Evolutionary conservation across 306 rosid species (phyloP).

Genomic region (Gillenia trifoliata): DNA sequence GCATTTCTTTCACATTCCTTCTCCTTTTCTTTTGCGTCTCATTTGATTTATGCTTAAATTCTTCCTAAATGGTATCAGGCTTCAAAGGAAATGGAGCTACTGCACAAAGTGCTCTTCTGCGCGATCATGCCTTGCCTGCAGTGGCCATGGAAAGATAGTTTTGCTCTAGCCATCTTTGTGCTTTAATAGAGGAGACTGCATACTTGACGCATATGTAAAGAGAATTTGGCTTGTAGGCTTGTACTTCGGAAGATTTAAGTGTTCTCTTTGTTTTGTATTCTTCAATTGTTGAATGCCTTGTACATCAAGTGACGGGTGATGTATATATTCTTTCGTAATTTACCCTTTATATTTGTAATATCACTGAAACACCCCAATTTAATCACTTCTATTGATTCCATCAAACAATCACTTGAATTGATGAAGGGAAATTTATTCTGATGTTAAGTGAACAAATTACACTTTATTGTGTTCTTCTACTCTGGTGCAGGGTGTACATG

Average conservation of each 20-base stretch:
- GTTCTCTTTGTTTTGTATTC: background rate
- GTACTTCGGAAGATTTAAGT: conserved; percentile 17
- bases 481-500: no score
- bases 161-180: conserved; percentile 3
- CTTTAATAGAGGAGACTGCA: background rate
- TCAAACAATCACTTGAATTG: no score
- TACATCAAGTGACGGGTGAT: background rate
- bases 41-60: background rate
- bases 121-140: conserved; percentile 69
- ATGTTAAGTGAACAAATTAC: background rate
- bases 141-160: conserved; percentile 77
- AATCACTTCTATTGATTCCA: background rate
- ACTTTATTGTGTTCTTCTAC: background rate
- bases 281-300: background rate
- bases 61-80: conserved; percentile 39
- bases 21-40: background rate
- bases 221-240: background rate
- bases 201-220: background rate
- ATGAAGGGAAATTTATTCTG: no score
- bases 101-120: conserved; percentile 83
- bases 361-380: background rate
- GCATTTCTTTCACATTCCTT: background rate
- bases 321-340: background rate
- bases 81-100: conserved; percentile 98
- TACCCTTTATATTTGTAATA: background rate